Evolutionary conservation across 345 rosid genomes (phyloP).

Genomic region (Euphorbia pulcherrima): DNA sequence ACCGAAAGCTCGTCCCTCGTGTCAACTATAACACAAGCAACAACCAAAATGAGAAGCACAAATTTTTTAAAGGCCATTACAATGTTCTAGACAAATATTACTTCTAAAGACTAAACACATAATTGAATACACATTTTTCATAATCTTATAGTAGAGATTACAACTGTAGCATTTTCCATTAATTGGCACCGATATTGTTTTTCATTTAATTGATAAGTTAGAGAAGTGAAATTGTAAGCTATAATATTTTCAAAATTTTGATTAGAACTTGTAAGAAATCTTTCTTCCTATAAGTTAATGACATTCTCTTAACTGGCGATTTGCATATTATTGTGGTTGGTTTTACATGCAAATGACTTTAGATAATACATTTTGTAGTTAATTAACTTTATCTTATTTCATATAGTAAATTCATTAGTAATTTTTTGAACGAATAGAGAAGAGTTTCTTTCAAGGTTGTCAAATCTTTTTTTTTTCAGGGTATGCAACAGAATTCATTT

Average conservation of each 20-base stretch:
- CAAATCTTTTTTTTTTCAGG: not conserved
- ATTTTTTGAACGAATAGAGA: not conserved
- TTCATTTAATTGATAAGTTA: too few species aligned
- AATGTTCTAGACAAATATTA: not conserved
- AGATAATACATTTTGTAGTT: not conserved
- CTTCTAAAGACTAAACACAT: not conserved
- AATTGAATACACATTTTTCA: not conserved
- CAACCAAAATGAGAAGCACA: not conserved
- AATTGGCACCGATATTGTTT: not conserved
- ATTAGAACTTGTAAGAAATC: not conserved
- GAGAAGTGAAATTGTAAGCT: too few species aligned
- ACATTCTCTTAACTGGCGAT: not conserved
- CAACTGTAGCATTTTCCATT: not conserved
- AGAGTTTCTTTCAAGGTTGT: constrained; percentile 2
- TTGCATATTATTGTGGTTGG: not conserved
- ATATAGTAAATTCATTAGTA: too few species aligned
- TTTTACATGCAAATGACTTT: not conserved
- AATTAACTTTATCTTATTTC: not conserved
- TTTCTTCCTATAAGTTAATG: not conserved
- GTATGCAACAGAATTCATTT: not conserved
- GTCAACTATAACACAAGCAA: not conserved
- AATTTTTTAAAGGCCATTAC: not conserved
- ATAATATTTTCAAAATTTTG: too few species aligned
- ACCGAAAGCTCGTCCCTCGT: constrained; percentile 27
- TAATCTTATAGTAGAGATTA: not conserved